Conservation (phyloP, 352 stramenopile genomes). For the Pythium aphanidermatum region DNA sequence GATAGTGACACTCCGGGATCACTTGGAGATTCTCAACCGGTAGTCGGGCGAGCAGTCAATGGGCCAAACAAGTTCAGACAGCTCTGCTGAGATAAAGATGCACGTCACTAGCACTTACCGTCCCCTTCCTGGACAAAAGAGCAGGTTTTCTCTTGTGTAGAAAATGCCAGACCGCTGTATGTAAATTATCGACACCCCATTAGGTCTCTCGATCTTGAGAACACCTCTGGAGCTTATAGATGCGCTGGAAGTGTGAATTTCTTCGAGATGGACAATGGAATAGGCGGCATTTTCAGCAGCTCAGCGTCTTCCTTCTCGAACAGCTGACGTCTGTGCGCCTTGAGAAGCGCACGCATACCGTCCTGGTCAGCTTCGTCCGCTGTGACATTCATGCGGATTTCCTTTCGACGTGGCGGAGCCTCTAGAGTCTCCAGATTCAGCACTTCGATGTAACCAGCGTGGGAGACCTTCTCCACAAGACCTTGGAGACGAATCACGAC, state of each 20-base stretch:
- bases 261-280: slow-evolving; percentile 27
- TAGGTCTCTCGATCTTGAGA: no score
- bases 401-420: slow-evolving; percentile 20
- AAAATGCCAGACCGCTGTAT: no score
- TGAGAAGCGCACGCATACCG: slow-evolving; percentile 30
- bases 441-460: slow-evolving; percentile 38
- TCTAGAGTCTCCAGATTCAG: slow-evolving; percentile 33
- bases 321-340: slow-evolving; percentile 24
- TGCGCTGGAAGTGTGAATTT: slow-evolving; percentile 21
- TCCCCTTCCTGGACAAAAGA: no score
- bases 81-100: no score
- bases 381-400: slow-evolving; percentile 29
- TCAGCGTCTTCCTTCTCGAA: slow-evolving; percentile 35
- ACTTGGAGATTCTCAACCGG: no score
- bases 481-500: slow-evolving; percentile 24
- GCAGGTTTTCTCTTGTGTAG: no score
- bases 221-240: no score
- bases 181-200: no score
- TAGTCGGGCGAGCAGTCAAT: no score
- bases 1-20: no score
- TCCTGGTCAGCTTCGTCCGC: slow-evolving; percentile 32
- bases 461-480: slow-evolving; percentile 21
- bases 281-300: slow-evolving; percentile 28
- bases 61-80: no score
- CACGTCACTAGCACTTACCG: no score